Base-by-base conservation (phyloP, 306 rosid genomes). In the Mimosa pudica region DNA sequence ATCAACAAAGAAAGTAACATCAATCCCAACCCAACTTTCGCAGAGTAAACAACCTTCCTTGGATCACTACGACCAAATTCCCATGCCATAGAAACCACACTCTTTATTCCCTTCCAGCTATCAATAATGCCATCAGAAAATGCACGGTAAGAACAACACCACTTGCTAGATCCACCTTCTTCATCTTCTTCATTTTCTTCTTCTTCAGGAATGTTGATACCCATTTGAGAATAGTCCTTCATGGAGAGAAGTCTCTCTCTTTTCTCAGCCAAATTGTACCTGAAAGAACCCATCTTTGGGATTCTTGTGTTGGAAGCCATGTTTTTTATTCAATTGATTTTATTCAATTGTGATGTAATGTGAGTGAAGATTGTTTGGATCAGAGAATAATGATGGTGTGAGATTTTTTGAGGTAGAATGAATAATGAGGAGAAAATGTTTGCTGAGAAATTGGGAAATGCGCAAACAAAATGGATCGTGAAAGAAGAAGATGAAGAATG, bases 1-100 rank as follows among this genome's bases (percentile, higher is more conserved):
- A 96, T 88, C 80, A 96, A 78, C 67, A 96, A 69, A 2, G 98
- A 96, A 52, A 96, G 85, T 32, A 96, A 92, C 51, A 68, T 71
- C 79, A 96, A 69, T 77, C 97, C 98, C 77, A 96, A 87, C 18
- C 90, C 98, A 94, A 91, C 86, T 82, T 96, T 96, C 0, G 93
- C 97, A 0, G 99, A 84, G 88, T 91, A 96, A 0, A 96, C 35
- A 65, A 91, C 77, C 85, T 91, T 96, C 81, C 97, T 89, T 7
- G 96, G 98, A 83, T 96, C 99, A 54, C 92, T 84, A 0, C 49
- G 51, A n/a, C 98, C 99, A 92, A 96, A 84, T 52, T 87, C 69
- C 90, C 87, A 82, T 0, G 92, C 91, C 30, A 80, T 80, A 9
- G 12, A 4, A 6, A 85, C 73, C 68, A 89, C 83, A 10, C 74